These are phyloP conservation scores for Metschnikowia koreensis DNA, from an alignment of 805 yeast genomes.

Conservation along the genomic window DNA sequence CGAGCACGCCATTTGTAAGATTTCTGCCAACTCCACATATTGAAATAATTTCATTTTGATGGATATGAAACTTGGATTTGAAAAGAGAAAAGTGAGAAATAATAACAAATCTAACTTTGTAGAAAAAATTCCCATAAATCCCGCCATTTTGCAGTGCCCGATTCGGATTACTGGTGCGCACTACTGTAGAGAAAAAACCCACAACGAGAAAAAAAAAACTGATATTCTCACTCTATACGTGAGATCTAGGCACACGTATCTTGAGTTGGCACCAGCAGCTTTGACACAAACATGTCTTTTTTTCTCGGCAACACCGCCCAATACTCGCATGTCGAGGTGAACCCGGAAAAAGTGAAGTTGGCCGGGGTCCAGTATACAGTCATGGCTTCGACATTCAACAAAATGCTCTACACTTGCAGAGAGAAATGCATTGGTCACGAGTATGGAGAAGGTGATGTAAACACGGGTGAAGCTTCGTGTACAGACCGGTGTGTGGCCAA, in stretches of 20 bases:
- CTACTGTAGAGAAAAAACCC: neutral
- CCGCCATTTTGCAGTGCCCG: neutral
- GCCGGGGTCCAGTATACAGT: conserved; percentile 72
- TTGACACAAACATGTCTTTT: conserved; percentile 52
- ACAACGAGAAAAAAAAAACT: neutral
- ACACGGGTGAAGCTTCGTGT: conserved; percentile 81
- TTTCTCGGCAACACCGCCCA: conserved; percentile 51
- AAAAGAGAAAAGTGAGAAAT: too few relatives aligned
- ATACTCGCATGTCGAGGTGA: conserved; percentile 46
- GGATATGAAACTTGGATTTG: too few relatives aligned
- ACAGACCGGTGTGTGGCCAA: conserved; percentile 84
- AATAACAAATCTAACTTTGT: too few relatives aligned
- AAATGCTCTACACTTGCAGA: conserved; percentile 61
- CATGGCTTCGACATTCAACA: conserved; percentile 39
- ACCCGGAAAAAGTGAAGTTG: conserved; percentile 56
- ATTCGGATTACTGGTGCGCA: neutral
- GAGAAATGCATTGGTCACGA: conserved; percentile 81
- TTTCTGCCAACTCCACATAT: too few relatives aligned
- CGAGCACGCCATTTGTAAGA: too few relatives aligned
- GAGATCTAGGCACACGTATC: neutral
- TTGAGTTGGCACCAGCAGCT: neutral
- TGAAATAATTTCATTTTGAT: too few relatives aligned
- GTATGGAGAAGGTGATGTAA: conserved; percentile 80
- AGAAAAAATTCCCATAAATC: neutral
- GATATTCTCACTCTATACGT: neutral